These are phyloP conservation scores for Alternaria brassicicola DNA, from an alignment of 2,329 filamentous ascomycete genomes.

Conservation along the genomic window DNA sequence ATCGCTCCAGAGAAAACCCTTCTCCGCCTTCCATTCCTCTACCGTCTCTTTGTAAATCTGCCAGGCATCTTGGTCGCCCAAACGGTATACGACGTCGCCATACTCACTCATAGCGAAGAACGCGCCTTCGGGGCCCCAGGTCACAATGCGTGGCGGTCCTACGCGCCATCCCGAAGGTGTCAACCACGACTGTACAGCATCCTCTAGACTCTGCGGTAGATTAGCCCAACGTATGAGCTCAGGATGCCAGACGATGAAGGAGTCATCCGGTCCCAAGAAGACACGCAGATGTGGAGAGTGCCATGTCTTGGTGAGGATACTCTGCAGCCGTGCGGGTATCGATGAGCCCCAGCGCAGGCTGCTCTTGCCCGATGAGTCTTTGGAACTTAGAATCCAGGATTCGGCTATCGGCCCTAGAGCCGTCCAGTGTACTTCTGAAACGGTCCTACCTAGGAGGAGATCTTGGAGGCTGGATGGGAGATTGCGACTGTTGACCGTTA, in stretches of 20 bases:
- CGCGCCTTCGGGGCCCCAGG: constrained; percentile 40
- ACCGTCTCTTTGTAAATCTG: constrained; percentile 43
- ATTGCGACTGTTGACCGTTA: constrained; percentile 31
- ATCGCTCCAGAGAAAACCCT: constrained; percentile 39
- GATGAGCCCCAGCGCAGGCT: constrained; percentile 39
- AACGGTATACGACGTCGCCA: constrained; percentile 37
- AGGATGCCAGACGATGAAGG: constrained; percentile 46
- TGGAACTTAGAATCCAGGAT: constrained; percentile 45
- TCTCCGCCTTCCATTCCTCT: constrained; percentile 44
- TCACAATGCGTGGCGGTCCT: constrained; percentile 41
- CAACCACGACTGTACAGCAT: constrained; percentile 44
- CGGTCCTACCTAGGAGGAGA: constrained; percentile 32
- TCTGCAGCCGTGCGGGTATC: constrained; percentile 30
- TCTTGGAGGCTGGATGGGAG: constrained; percentile 36
- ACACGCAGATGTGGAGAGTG: constrained; percentile 39
- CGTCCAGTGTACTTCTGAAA: constrained; percentile 42
- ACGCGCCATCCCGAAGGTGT: constrained; percentile 47
- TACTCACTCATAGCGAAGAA: constrained; percentile 49
- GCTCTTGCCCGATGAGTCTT: constrained; percentile 31
- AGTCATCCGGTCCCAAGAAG: constrained; percentile 38
- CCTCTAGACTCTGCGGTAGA: constrained; percentile 37
- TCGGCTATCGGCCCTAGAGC: constrained; percentile 35
- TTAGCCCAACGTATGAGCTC: constrained; percentile 42
- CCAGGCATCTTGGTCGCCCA: constrained; percentile 35
- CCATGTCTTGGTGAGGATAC: constrained; percentile 31